A percentile compares a stretch with the other conserved stretches of the same genome.
These are phyloP conservation scores for Cladophialophora bantiana DNA, from an alignment of 2,329 filamentous ascomycete genomes.

Conservation along the genomic window DNA sequence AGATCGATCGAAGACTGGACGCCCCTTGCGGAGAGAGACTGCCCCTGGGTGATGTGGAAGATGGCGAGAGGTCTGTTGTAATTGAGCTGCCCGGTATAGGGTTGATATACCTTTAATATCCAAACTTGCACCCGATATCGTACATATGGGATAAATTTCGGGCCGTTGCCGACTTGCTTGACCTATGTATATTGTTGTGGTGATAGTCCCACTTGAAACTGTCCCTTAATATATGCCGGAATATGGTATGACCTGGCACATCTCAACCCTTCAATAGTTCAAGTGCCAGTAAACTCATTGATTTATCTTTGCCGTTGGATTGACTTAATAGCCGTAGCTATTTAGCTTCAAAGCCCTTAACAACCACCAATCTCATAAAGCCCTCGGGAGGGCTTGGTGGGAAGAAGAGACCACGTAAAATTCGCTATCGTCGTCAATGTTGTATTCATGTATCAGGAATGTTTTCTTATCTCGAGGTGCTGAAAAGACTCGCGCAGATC, in stretches of 20 bases:
- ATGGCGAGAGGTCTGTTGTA: conserved; percentile 30
- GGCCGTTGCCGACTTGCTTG: background rate
- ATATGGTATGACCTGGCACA: background rate
- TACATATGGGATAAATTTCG: too few species aligned
- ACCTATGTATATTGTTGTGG: background rate
- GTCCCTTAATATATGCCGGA: background rate
- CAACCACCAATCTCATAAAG: too few species aligned
- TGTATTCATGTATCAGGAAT: background rate
- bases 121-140: too few species aligned
- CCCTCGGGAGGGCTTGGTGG: too few species aligned
- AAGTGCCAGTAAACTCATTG: background rate
- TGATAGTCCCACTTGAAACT: background rate
- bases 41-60: conserved; percentile 32
- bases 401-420: background rate
- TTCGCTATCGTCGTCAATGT: background rate
- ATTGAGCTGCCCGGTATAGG: background rate
- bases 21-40: conserved; percentile 26
- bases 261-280: background rate
- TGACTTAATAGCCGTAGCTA: background rate
- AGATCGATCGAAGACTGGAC: conserved; percentile 27
- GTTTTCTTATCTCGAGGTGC: background rate
- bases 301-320: background rate
- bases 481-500: background rate
- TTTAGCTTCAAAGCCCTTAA: background rate
- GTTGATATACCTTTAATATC: too few species aligned